Conservation (phyloP, 2,329 filamentous ascomycete genomes). For the Chrysosporium keratinophilum region DNA sequence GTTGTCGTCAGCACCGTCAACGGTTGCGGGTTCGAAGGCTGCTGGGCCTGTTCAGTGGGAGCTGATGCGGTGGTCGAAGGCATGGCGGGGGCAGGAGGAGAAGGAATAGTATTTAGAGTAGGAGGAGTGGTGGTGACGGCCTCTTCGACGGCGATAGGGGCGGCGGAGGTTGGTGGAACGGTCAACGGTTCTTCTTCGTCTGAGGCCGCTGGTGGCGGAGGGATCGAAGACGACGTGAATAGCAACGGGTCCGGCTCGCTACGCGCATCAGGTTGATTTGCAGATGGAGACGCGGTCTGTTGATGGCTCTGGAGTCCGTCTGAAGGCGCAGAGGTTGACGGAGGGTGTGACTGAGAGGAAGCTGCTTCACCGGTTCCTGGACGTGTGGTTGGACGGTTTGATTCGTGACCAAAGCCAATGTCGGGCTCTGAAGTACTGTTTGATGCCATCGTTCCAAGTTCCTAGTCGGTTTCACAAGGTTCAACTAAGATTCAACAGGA, state of each 20-base stretch:
- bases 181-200: not conserved
- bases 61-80: slow-evolving; percentile 1
- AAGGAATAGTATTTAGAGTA: no score
- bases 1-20: no score
- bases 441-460: slow-evolving; percentile 12
- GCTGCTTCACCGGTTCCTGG: not conserved
- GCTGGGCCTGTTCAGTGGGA: not conserved
- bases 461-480: slow-evolving; percentile 10
- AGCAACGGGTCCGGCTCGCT: not conserved
- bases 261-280: slow-evolving; percentile 1
- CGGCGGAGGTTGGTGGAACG: not conserved
- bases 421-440: slow-evolving; percentile 7
- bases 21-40: not conserved
- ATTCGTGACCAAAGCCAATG: slow-evolving; percentile 2
- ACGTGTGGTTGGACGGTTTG: slow-evolving; percentile 9
- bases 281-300: not conserved
- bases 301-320: not conserved
- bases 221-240: not conserved
- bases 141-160: not conserved
- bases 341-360: slow-evolving; percentile 1
- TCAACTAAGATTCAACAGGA: not conserved
- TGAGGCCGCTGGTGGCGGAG: slow-evolving; percentile 1
- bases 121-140: not conserved
- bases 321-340: not conserved
- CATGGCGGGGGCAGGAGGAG: not conserved